Evolutionary conservation across 805 yeast species (phyloP).

Genomic region (Metschnikowia lochheadii): DNA sequence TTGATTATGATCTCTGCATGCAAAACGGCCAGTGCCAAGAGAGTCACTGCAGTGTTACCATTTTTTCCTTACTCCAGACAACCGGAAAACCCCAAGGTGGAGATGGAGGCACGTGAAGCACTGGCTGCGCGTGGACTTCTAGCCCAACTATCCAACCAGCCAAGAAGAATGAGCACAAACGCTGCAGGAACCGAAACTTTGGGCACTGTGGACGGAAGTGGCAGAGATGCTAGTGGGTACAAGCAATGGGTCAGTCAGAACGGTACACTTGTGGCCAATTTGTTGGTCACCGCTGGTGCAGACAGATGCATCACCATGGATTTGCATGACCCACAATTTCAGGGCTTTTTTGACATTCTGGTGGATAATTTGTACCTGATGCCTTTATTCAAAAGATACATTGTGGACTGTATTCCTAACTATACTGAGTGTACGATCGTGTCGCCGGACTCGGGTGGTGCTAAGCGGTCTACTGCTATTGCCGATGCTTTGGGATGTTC

Average conservation of each 20-base stretch:
- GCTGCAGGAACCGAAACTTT: conserved; percentile 30
- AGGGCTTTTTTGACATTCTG: conserved; percentile 94
- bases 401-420: conserved; percentile 70
- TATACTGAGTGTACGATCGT: conserved; percentile 84
- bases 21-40: conserved; percentile 82
- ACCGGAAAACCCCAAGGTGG: conserved; percentile 70
- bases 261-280: conserved; percentile 86
- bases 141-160: conserved; percentile 9
- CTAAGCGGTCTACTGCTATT: conserved; percentile 90
- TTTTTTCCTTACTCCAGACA: conserved; percentile 94
- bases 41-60: conserved; percentile 90
- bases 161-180: conserved; percentile 29
- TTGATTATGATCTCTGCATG: conserved; percentile 86
- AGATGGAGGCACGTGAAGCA: conserved; percentile 15
- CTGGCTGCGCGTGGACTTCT: conserved; percentile 11
- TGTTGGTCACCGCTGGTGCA: conserved; percentile 89
- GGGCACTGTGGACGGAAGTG: conserved; percentile 33
- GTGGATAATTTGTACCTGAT: conserved; percentile 90
- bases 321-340: conserved; percentile 95
- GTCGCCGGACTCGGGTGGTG: conserved; percentile 99
- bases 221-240: conserved; percentile 60
- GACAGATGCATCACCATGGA: conserved; percentile 98
- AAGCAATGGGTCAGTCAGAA: conserved; percentile 95
- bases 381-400: conserved; percentile 83
- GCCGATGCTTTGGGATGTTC: conserved; percentile 87